phyloP scores from a whole-genome alignment of 2,329 filamentous ascomycete genomes.

The Claviceps spartinae region DNA sequence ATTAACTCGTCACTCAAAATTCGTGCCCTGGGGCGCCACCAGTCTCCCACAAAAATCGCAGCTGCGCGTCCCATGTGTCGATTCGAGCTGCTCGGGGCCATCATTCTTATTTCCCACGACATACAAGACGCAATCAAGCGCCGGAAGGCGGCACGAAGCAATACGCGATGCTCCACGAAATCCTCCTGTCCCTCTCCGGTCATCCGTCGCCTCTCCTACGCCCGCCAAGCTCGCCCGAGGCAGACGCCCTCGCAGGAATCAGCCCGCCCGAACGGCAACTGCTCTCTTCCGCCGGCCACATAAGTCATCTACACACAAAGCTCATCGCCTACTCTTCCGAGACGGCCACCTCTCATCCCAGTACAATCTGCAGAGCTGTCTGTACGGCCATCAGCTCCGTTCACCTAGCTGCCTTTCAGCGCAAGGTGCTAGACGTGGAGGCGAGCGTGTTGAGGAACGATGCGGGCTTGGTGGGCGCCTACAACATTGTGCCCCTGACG shows the following conservation, averaged over 20 bases:
- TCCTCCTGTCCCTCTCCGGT: slow-evolving; percentile 89
- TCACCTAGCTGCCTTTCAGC: slow-evolving; percentile 70
- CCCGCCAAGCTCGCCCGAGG: slow-evolving; percentile 28
- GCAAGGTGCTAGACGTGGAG: slow-evolving; percentile 76
- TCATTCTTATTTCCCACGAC: slow-evolving; percentile 33
- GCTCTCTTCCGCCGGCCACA: slow-evolving; percentile 58
- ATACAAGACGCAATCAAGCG: slow-evolving; percentile 26
- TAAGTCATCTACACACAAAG: slow-evolving; percentile 66
- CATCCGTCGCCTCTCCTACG: slow-evolving; percentile 81
- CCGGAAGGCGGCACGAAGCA: slow-evolving; percentile 14
- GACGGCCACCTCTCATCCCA: slow-evolving; percentile 59
- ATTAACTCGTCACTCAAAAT: no score
- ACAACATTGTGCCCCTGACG: slow-evolving; percentile 85
- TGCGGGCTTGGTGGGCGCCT: slow-evolving; percentile 70
- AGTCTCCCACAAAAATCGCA: background rate
- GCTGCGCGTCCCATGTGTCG: slow-evolving; percentile 31
- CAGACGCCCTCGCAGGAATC: slow-evolving; percentile 34
- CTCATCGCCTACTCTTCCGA: slow-evolving; percentile 53
- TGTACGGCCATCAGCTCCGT: slow-evolving; percentile 61
- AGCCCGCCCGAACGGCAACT: slow-evolving; percentile 76
- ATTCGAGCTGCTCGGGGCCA: slow-evolving; percentile 36
- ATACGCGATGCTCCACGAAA: slow-evolving; percentile 80
- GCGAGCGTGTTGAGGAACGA: slow-evolving; percentile 62
- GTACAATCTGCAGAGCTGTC: slow-evolving; percentile 76
- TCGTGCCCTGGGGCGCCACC: no score